Evolutionary conservation across 768 basidiomycete species (phyloP), one percentile per base, ranked within the genome.

Genomic region (Tylopilus sp.): DNA sequence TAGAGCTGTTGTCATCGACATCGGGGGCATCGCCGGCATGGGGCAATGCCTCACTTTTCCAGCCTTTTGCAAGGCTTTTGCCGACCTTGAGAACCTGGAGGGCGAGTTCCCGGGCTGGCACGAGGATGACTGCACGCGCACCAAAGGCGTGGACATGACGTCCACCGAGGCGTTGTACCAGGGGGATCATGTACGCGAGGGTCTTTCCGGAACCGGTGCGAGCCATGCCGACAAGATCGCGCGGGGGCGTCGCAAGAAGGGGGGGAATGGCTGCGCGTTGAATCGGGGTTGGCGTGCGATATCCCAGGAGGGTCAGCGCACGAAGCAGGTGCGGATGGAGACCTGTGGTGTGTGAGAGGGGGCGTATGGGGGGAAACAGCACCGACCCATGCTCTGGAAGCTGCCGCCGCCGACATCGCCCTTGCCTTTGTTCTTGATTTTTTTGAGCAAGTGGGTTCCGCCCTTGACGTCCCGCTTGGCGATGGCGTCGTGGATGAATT

Each of bases 161-260:
- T 10, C 91, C 90, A 7, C 87, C 84, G 9, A 99, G 80, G 42
- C 92, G 81, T 52, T 95, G 89, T 0, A 97, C 77, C 16, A 99
- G 79, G 45, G 97, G 97, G 24, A 98, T 75, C 79, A 98, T 83
- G 68, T 95, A 99, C 19, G 96, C 96, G 31, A 99, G 81, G 11
- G 95, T 95, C 74, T 98, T 98, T 54, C 97, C 97, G 2, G 94
- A 97, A 37, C 97, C 97, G 5, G 97, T 99, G 33, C 97, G 82
- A 33, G 97, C 96, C 97, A 98, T 99, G 37, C 92, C 96, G 14
- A 98, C 92, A 14, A 99, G 83, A 72, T 97, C 95, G 48, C 89
- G 78, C 10, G 94, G 92, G 36, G 95, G 93, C 37, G 80, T 83
- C 13, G 86, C 71, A 34, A 98, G 81, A 37, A 97, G 81, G 19